Evolutionary conservation across 768 basidiomycete species (phyloP), one percentile per base, ranked within the genome.

Genomic region (Pleurotus pulmonarius): DNA sequence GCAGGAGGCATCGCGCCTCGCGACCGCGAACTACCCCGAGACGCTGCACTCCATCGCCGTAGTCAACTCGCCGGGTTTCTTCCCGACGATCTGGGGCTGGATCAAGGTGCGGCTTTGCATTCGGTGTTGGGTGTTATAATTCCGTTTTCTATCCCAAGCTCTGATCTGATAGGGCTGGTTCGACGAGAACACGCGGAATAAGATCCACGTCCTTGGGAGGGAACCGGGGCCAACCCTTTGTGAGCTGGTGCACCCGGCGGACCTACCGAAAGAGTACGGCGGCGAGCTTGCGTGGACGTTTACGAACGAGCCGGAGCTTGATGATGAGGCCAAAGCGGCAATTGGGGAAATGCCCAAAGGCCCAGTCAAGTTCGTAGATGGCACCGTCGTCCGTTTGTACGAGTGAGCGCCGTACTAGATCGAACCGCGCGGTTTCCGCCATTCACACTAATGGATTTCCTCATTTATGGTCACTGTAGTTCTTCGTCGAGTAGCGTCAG

Each of bases 21-120:
- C 88, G 0, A 89, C 87, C 0, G 88, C 87, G 6, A 86, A 91
- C 62, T 92, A 92, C 65, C 90, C 91, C 1, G 91, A 93, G 68
- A 90, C 89, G 0, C 73, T 92, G 41, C 73, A 79, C 61, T 77
- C 79, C 37, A 81, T 87, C 61, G 85, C 77, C 9, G 70, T 94
- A 54, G 84, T 94, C 54, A 92, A 93, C 60, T 85, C 90, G 0
- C 92, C 92, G 0, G 74, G 83, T 0, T 94, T 92, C 75, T 94
- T 94, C 69, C 82, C 87, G 2, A 89, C 86, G 1, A 75, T 93
- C 8, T 94, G 91, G 91, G 79, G 78, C 29, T 93, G 91, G 91
- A 77, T 93, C 66, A 90, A 89, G 75, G 87, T 84, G 45, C 29
- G 38, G 9, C 11, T 34, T 11, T 13, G 11, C 15, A 3, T 16